These are phyloP conservation scores for Rhizophora mangle DNA, from an alignment of 345 rosid species.

Conservation along the genomic window DNA sequence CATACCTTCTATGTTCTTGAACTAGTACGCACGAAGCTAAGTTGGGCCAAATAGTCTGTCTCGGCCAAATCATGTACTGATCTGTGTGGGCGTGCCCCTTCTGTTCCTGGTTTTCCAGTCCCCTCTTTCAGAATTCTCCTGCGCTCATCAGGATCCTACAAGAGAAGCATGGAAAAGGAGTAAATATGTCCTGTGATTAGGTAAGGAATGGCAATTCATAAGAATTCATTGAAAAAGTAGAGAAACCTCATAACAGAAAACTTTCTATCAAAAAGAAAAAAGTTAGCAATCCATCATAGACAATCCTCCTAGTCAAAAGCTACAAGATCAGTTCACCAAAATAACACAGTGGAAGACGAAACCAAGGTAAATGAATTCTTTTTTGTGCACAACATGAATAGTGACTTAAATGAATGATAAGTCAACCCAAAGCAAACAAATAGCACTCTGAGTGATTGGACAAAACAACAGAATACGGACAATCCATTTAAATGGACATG, in stretches of 20 bases:
- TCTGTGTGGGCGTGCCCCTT: constrained; percentile 45
- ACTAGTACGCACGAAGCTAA: constrained; percentile 58
- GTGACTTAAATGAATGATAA: background rate
- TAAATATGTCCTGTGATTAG: background rate
- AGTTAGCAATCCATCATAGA: too few species aligned
- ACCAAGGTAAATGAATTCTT: background rate
- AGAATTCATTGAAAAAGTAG: background rate
- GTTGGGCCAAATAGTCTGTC: constrained; percentile 63
- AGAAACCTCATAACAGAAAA: too few species aligned
- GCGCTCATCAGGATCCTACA: constrained; percentile 64
- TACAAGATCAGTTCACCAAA: too few species aligned
- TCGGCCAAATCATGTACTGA: constrained; percentile 90
- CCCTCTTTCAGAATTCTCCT: constrained; percentile 52
- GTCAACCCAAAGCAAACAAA: background rate
- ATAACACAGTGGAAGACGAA: background rate
- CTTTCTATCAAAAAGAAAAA: too few species aligned
- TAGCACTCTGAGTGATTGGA: background rate
- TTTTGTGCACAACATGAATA: background rate
- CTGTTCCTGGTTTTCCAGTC: constrained; percentile 34
- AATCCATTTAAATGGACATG: background rate
- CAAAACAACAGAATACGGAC: background rate
- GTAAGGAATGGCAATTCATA: background rate
- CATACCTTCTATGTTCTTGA: constrained; percentile 21
- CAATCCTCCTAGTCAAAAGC: too few species aligned
- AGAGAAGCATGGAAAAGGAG: background rate